These are phyloP conservation scores for Ascochyta viciae-villosae DNA, from an alignment of 2,329 filamentous ascomycete genomes.

Conservation along the genomic window DNA sequence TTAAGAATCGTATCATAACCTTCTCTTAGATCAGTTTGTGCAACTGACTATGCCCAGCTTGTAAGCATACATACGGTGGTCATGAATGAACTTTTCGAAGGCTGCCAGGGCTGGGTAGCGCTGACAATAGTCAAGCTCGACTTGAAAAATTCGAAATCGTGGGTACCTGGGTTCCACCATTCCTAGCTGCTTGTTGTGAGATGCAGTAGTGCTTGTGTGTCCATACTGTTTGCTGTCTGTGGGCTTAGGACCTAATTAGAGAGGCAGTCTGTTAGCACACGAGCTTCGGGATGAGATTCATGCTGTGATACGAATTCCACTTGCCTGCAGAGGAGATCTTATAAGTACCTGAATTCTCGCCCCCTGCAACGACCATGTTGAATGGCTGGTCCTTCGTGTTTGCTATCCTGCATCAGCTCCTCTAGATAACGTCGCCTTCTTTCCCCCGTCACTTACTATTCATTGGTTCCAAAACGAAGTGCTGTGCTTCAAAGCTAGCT, in stretches of 20 bases:
- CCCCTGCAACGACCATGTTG: background rate
- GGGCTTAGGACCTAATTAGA: background rate
- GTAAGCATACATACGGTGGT: background rate
- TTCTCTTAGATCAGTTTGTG: background rate
- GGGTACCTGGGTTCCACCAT: background rate
- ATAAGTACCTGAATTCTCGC: background rate
- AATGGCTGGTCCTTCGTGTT: background rate
- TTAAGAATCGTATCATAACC: background rate
- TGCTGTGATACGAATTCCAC: background rate
- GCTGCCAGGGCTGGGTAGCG: background rate
- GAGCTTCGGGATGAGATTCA: background rate
- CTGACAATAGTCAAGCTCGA: background rate
- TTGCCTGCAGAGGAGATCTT: background rate
- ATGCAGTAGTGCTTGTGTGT: background rate
- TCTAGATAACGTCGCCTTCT: background rate
- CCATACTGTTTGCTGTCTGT: background rate
- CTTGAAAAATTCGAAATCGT: background rate
- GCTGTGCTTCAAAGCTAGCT: background rate
- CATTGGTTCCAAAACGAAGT: background rate
- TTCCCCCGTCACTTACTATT: background rate
- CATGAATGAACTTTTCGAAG: background rate
- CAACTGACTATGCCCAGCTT: background rate
- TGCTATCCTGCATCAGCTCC: background rate
- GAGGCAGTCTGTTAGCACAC: background rate
- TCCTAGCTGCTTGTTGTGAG: background rate